Evolutionary conservation across 129 eudicot species (phyloP).

Genomic region (Artemisia tridentata): DNA sequence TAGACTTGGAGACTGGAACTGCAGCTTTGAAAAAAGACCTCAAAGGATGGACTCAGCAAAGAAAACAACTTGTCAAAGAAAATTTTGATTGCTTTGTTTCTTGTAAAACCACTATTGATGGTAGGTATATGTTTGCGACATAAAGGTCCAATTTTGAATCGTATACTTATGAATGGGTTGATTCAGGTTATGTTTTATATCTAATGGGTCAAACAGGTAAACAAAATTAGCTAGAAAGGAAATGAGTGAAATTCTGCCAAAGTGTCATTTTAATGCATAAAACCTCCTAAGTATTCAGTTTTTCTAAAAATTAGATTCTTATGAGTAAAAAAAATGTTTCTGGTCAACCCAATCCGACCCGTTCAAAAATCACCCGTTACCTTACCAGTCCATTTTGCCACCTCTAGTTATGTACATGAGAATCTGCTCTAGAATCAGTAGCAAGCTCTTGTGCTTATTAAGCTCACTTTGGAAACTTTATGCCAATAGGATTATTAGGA

Average conservation of each 20-base stretch:
- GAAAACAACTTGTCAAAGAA: slow-evolving; percentile 83
- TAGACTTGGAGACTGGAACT: slow-evolving; percentile 83
- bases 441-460: background rate
- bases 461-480: background rate
- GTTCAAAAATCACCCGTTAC: background rate
- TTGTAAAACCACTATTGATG: slow-evolving; percentile 97
- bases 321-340: background rate
- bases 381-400: background rate
- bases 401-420: background rate
- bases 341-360: background rate
- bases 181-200: slow-evolving; percentile 7
- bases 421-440: background rate
- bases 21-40: slow-evolving; percentile 70
- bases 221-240: background rate
- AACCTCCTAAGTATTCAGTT: background rate
- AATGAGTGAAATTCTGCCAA: background rate
- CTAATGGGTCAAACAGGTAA: background rate
- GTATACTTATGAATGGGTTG: background rate
- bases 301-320: background rate
- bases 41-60: slow-evolving; percentile 77
- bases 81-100: slow-evolving; percentile 98
- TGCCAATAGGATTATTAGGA: background rate
- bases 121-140: slow-evolving; percentile 34
- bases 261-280: background rate
- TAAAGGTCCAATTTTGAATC: background rate